Conservation (phyloP, 2,329 filamentous ascomycete genomes). For the Xylariaceae sp. region DNA sequence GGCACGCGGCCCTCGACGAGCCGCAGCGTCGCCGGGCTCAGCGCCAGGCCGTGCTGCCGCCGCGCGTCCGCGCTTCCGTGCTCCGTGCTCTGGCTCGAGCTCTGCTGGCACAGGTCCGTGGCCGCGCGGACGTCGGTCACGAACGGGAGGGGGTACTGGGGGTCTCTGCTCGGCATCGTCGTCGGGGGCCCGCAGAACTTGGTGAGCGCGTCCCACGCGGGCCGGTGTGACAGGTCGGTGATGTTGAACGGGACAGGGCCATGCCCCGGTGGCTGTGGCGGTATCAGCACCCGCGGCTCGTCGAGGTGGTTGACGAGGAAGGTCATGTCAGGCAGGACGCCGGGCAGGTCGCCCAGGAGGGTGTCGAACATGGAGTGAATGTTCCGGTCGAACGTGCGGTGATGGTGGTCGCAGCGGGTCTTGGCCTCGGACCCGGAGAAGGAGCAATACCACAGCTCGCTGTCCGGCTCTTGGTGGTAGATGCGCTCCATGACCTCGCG, state of each 20-base stretch:
- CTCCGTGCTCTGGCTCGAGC: conserved; percentile 33
- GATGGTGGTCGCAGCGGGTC: conserved; percentile 27
- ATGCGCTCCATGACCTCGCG: conserved; percentile 19
- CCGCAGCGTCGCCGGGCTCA: conserved; percentile 34
- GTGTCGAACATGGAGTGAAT: conserved; percentile 24
- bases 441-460: conserved; percentile 31
- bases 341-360: conserved; percentile 16
- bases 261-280: conserved; percentile 1
- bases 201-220: conserved; percentile 26
- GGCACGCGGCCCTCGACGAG: conserved; percentile 35
- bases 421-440: conserved; percentile 18
- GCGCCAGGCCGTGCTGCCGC: conserved; percentile 41
- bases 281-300: conserved; percentile 35
- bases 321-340: conserved; percentile 27
- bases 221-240: conserved; percentile 19
- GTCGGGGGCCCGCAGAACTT: conserved; percentile 16
- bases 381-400: conserved; percentile 26
- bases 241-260: too few species aligned
- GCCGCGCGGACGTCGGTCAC: conserved; percentile 20
- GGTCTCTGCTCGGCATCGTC: conserved; percentile 1
- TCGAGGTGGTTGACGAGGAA: conserved; percentile 42
- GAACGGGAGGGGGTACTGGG: conserved; percentile 27
- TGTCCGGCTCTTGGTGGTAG: conserved; percentile 13
- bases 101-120: conserved; percentile 37
- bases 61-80: too few species aligned